phyloP scores from a whole-genome alignment of 768 basidiomycete species.

The Plicaturopsis crispa region DNA sequence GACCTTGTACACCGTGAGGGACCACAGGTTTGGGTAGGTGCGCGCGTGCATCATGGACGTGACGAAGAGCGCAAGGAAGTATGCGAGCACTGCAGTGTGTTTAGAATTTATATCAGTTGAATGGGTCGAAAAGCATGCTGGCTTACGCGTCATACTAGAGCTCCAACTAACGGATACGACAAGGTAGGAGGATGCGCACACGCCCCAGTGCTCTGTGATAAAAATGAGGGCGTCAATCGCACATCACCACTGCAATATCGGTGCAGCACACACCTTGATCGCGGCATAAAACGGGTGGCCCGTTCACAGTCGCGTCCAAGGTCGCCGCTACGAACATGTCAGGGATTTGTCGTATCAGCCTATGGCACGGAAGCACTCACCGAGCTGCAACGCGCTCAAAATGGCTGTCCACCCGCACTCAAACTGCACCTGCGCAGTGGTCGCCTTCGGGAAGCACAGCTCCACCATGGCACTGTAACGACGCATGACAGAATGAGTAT shows the following conservation, averaged over 20 bases:
- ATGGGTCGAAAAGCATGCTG: no score
- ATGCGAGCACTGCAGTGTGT: slow-evolving; percentile 33
- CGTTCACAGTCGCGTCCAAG: no score
- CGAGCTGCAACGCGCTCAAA: slow-evolving; percentile 41
- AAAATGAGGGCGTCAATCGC: not conserved
- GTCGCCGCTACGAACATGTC: no score
- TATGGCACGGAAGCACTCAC: slow-evolving; percentile 23
- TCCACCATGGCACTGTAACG: slow-evolving; percentile 31
- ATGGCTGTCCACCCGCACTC: slow-evolving; percentile 53
- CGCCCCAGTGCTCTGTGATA: slow-evolving; percentile 27
- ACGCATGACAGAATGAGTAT: no score
- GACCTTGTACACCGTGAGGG: slow-evolving; percentile 37
- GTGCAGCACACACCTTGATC: slow-evolving; percentile 7
- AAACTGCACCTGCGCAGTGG: slow-evolving; percentile 33
- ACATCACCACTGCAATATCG: slow-evolving; percentile 1
- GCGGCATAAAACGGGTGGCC: no score
- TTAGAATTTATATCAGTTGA: not conserved
- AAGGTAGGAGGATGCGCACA: slow-evolving; percentile 41
- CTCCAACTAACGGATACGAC: slow-evolving; percentile 43
- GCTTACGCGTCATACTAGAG: slow-evolving; percentile 37
- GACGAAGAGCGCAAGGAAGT: slow-evolving; percentile 48
- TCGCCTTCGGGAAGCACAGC: slow-evolving; percentile 24
- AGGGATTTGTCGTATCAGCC: no score
- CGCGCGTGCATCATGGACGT: slow-evolving; percentile 36
- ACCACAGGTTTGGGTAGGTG: slow-evolving; percentile 44